A percentile compares a stretch with the other conserved stretches of the same genome.
phyloP scores from a whole-genome alignment of 176 grass and related monocot species.

The Calamus simplicifolius region DNA sequence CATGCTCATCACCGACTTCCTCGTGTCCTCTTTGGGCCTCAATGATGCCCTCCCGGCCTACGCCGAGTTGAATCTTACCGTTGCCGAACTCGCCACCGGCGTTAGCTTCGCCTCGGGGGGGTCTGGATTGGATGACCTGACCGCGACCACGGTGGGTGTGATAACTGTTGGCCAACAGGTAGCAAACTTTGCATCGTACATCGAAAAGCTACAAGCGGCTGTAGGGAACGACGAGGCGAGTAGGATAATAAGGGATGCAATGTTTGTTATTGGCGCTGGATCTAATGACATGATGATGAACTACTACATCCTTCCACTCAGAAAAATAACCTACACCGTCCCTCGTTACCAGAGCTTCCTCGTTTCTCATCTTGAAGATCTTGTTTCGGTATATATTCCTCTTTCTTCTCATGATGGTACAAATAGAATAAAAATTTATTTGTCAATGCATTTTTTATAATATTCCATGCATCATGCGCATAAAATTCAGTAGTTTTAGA shows the following conservation, averaged over 20 bases:
- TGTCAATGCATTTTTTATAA: no score
- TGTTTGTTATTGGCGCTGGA: conserved; percentile 42
- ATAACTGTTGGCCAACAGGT: conserved; percentile 38
- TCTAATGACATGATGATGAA: conserved; percentile 55
- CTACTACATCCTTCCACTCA: conserved; percentile 24
- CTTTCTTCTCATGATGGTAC: no score
- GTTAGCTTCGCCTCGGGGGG: conserved; percentile 65
- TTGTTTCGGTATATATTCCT: conserved; percentile 33
- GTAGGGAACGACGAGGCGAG: conserved; percentile 14
- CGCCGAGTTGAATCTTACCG: conserved; percentile 5
- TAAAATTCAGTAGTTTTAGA: no score
- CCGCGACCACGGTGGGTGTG: conserved; percentile 19
- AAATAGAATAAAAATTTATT: no score
- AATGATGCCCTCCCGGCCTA: conserved; percentile 45
- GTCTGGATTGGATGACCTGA: conserved; percentile 60
- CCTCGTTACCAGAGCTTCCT: conserved; percentile 39
- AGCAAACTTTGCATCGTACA: conserved; percentile 27
- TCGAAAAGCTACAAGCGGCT: conserved; percentile 17
- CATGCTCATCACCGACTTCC: conserved; percentile 55
- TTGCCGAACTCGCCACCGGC: conserved; percentile 33
- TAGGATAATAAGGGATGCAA: conserved; percentile 28
- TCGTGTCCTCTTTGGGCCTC: conserved; percentile 43
- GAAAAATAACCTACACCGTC: conserved; percentile 9
- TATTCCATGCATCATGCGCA: no score
- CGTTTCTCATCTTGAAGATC: conserved; percentile 18